Conservation (phyloP, 2,329 filamentous ascomycete genomes). For the Orbilia javanica region DNA sequence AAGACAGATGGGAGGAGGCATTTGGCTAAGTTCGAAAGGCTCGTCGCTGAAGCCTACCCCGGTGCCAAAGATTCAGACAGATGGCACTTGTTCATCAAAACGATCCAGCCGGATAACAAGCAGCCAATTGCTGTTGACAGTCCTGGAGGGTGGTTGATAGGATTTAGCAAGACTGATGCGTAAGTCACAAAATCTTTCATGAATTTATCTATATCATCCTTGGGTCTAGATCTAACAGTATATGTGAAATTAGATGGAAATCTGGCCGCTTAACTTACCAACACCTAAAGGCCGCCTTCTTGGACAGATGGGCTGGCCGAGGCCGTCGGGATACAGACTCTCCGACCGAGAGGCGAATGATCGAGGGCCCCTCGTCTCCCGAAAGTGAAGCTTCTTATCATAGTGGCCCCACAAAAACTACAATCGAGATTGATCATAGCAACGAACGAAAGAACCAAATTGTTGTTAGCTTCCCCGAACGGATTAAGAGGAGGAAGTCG, state of each 20-base stretch:
- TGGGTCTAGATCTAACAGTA: background rate
- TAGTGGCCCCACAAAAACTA: constrained; percentile 54
- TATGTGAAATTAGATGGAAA: constrained; percentile 39
- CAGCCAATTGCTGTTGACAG: constrained; percentile 54
- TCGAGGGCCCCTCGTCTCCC: constrained; percentile 51
- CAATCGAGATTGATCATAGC: constrained; percentile 55
- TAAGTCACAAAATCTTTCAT: constrained; percentile 13
- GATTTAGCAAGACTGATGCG: constrained; percentile 61
- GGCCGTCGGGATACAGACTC: constrained; percentile 50
- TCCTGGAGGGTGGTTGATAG: constrained; percentile 61
- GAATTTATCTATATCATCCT: background rate
- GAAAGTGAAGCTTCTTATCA: constrained; percentile 54
- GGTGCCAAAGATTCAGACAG: constrained; percentile 61
- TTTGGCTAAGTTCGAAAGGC: constrained; percentile 61
- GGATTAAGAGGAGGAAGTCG: constrained; percentile 53
- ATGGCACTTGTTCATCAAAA: constrained; percentile 63
- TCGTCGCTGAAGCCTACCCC: constrained; percentile 60
- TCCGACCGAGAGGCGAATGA: constrained; percentile 53
- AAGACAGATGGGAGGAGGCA: constrained; percentile 61
- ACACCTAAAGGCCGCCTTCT: constrained; percentile 61
- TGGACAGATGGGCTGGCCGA: constrained; percentile 61
- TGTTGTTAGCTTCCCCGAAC: constrained; percentile 52
- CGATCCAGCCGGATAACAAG: constrained; percentile 61
- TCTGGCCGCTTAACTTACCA: constrained; percentile 60
- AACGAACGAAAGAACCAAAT: constrained; percentile 58